These are phyloP conservation scores for Aquilaria agallochum DNA, from an alignment of 441 rosid genomes.

Conservation along the genomic window DNA sequence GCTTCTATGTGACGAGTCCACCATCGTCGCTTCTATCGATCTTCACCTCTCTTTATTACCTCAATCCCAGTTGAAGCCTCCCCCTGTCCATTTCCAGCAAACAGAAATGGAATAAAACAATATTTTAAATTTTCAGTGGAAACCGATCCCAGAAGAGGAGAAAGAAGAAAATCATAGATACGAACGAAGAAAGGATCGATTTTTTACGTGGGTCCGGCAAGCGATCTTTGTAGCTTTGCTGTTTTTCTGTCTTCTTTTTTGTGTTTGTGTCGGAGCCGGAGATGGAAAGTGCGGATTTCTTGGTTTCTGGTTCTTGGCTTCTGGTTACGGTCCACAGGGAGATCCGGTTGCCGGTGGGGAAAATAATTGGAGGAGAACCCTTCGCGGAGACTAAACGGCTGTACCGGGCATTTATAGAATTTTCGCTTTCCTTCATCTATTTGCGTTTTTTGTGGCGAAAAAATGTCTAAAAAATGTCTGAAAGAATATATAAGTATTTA, in stretches of 20 bases:
- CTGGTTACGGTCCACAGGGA: conserved; percentile 23
- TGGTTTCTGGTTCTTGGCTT: background rate
- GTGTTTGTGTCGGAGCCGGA: conserved; percentile 1
- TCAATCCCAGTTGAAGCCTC: too few species aligned
- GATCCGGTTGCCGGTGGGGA: conserved; percentile 20
- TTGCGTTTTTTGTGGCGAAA: too few species aligned
- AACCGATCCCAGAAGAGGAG: background rate
- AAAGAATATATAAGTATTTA: too few species aligned
- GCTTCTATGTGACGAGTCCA: conserved; percentile 9
- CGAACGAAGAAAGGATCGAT: background rate
- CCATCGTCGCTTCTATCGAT: conserved; percentile 14
- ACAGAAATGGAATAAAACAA: background rate
- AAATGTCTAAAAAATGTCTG: too few species aligned
- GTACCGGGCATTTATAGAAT: too few species aligned
- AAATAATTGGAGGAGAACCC: conserved; percentile 11
- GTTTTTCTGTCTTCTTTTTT: background rate
- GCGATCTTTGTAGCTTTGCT: background rate
- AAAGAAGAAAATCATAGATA: too few species aligned
- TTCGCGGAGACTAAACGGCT: background rate
- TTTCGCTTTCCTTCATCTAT: background rate
- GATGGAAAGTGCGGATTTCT: conserved; percentile 6
- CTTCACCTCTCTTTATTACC: background rate
- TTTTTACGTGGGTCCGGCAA: background rate
- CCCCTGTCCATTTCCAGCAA: background rate
- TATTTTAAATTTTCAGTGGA: background rate